Percentiles rank a stretch among this genome's conserved stretches.
These are phyloP conservation scores for Picea glauca DNA, from an alignment of 75 land plant species.

Conservation along the genomic window DNA sequence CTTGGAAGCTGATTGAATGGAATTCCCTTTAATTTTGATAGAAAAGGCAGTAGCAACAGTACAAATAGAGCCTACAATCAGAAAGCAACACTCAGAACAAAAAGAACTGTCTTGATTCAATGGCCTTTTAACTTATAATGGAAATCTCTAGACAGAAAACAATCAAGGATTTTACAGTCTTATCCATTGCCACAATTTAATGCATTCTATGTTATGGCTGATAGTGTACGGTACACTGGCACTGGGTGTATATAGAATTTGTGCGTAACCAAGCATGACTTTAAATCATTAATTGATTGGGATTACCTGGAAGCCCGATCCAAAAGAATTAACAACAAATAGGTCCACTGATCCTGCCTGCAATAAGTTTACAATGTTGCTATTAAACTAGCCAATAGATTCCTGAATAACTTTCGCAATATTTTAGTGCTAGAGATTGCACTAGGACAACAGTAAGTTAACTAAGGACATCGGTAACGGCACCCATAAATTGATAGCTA, in stretches of 20 bases:
- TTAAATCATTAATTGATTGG: background rate
- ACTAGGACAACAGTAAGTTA: background rate
- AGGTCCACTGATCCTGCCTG: conserved; percentile 80
- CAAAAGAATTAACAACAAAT: conserved; percentile 96
- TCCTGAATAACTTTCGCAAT: background rate
- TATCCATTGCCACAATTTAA: background rate
- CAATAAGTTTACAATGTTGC: background rate
- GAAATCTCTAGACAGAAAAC: conserved; percentile 5
- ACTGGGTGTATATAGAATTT: background rate
- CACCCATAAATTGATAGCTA: background rate
- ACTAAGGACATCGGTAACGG: background rate
- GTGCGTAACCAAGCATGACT: background rate
- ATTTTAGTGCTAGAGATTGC: background rate
- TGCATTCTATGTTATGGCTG: background rate
- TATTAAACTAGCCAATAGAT: background rate
- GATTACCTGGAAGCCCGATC: conserved; percentile 82
- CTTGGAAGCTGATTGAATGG: conserved; percentile 62
- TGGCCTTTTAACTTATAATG: background rate
- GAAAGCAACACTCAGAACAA: background rate
- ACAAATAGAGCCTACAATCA: conserved; percentile 80
- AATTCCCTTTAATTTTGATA: conserved; percentile 80
- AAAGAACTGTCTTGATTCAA: conserved; percentile 2
- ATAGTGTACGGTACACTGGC: background rate
- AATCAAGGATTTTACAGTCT: background rate
- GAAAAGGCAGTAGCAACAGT: conserved; percentile 71